Base-by-base conservation (phyloP, 2,329 filamentous ascomycete species). In the Clarireedia paspali region DNA sequence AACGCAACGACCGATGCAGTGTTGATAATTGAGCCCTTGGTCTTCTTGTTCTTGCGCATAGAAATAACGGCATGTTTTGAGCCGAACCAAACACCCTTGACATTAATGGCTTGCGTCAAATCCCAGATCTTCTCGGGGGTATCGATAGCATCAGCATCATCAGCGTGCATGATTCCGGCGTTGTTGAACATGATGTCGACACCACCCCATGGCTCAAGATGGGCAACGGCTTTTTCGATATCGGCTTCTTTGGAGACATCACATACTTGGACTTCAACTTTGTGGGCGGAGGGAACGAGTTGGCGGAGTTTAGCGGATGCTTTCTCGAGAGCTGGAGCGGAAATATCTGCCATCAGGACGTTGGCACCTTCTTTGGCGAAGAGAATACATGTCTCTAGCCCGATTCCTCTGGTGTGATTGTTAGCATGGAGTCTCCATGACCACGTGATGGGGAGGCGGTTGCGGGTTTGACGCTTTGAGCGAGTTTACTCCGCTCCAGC, bases 151-250 rank as follows among this genome's bases (percentile, higher is more conserved):
- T 83, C 78, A 4, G 74, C 77, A 61, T 83, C 81, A 57, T 86
- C 76, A 23, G 77, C 78, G 68, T 89, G 86, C 86, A 90, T 89
- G 64, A 89, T 89, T 15, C 87, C 87, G 15, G 87, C 87, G 65
- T 90, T 90, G 76, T 89, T 90, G 79, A 89, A 89, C 64, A 89
- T 84, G 65, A 89, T 77, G 64, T 90, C 87, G 1, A 86, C 71
- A 40, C 87, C 87, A 60, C 86, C 87, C 82, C 84, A 87, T 24
- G 77, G 70, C 66, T 89, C 86, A 34, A 87, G 71, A 15, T 78
- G 73, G 48, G 80, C 79, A 27, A 89, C 75, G 60, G 82, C 77
- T 15, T 78, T 77, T 62, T 82, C 72, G 17, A 89, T 77, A 23
- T 87, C 78, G 30, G 77, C 69, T 68, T 89, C 87, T 66, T 85